Percentiles rank a stretch among this genome's conserved stretches.
Evolutionary conservation across 192 early-diverging fungal species (phyloP).

Genomic region (Backusella morwellensis): DNA sequence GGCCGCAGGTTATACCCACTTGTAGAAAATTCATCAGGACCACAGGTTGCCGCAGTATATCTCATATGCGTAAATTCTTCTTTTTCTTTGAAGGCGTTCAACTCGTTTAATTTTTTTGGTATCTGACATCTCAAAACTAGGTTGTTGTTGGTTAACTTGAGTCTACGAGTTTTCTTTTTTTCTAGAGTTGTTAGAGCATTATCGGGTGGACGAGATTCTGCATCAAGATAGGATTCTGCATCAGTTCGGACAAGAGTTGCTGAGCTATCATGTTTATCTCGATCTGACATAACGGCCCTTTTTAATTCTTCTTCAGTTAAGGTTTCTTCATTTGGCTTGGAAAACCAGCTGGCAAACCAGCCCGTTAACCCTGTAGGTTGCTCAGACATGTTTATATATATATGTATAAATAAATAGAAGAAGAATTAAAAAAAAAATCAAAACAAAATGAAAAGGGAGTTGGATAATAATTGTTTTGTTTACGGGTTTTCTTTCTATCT

Average conservation of each 20-base stretch:
- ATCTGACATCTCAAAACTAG: slow-evolving; percentile 72
- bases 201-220: background rate
- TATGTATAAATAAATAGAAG: background rate
- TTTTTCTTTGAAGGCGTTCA: slow-evolving; percentile 49
- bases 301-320: background rate
- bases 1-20: slow-evolving; percentile 79
- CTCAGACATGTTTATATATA: background rate
- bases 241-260: background rate
- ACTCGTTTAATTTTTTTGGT: slow-evolving; percentile 52
- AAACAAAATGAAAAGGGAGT: background rate
- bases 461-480: background rate
- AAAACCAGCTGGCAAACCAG: background rate
- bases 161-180: slow-evolving; percentile 15
- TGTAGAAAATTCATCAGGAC: slow-evolving; percentile 78
- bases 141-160: slow-evolving; percentile 69
- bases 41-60: slow-evolving; percentile 90
- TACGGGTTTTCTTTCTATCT: background rate
- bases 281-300: background rate
- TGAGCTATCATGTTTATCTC: background rate
- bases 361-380: background rate
- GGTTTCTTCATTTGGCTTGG: background rate
- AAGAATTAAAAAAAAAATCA: background rate
- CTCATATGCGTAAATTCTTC: slow-evolving; percentile 91
- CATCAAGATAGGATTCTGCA: background rate
- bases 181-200: background rate